Base-by-base conservation (phyloP, 805 yeast genomes). In the Saturnispora sekii region DNA sequence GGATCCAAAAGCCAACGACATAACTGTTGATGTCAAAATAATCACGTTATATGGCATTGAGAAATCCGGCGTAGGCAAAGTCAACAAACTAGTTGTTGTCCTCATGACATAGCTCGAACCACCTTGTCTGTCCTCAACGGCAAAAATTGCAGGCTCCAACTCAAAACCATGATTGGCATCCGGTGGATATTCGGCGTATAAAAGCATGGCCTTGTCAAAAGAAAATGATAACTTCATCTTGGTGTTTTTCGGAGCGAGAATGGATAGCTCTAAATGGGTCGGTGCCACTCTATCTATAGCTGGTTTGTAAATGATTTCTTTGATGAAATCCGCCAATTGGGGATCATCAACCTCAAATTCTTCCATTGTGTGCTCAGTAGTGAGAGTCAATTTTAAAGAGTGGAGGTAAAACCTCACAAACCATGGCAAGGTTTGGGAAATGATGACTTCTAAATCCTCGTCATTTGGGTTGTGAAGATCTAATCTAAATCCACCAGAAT, bases 1-100 rank as follows among this genome's bases (percentile, higher is more conserved):
- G 0, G 90, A 77, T 8, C 97, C 97, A 65, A 89, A 90, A 0
- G 90, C 81, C 47, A 93, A 67, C 0, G 97, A 87, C 86, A 93
- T 83, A 6, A 88, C 82, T 0, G 98, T 93, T 7, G 95, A 85
- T 0, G 97, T 85, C 50, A 93, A 69, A 38, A 93, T 93, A 49
- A 93, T 90, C 35, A 93, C 98, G 56, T 93, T 93, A 61, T 93
- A 93, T 0, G 98, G 98, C 98, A 93, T 93, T 50, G 95, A 84
- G 64, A 93, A 93, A 65, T 93, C 98, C 0, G 98, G 98, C 0
- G 97, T 93, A 2, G 98, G 96, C 43, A 93, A 70, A 0, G 93
- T 77, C 40, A 93, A 68, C 47, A 93, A 68, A 36, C 89, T 73
- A n/a, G 97, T 84, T 4, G 96, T 77, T 0, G 97, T 86, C 58